Base-by-base conservation (phyloP, 2,329 filamentous ascomycete species). In the Aureobasidium lini region DNA sequence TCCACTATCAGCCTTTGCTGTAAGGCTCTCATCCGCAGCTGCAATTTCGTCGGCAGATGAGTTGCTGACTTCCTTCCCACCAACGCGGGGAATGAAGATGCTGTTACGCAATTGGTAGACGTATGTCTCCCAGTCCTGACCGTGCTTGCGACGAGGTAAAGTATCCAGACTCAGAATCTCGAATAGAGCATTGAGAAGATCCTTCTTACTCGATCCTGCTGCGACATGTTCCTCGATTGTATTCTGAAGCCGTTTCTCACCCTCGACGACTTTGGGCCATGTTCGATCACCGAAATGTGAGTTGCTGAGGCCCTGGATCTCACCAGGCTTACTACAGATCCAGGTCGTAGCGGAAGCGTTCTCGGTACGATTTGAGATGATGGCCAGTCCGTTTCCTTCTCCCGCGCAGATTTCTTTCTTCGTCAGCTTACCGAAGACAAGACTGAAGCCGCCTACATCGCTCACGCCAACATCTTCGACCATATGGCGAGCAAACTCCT, bases 311-410 rank as follows among this genome's bases (percentile, higher is more conserved):
- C 81, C 84, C 31, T 81, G 76, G 0, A 81, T 84, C 65, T 84
- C 77, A 2, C 76, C 76, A 15, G 72, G 70, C 10, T 73, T 68
- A 1, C 69, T 70, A 1, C 77, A 77, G 23, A 86, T 76, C 71
- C 79, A 81, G 5, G 75, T 72, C 8, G 84, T 74, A 13, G 76
- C 76, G 2, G 79, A 72, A 11, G 78, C 73, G 39, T 79, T 72
- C 3, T 78, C 74, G 2, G 81, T 84, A 1, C 84, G 79, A 65
- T 87, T 87, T 15, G 82, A 85, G n/a, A 87, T 75, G 42, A 86
- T 77, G 0, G 80, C 80, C 34, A 87, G 69, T 0, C 76, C 76
- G 32, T 59, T 36, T 5, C n/a, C 67, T 61, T 9, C 32, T 62
- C 10, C 57, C 60, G 11, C 56, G 15, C 50, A 31, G 15, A 54